phyloP scores from a whole-genome alignment of 768 basidiomycete genomes.

The Panaeolus cyanescens region DNA sequence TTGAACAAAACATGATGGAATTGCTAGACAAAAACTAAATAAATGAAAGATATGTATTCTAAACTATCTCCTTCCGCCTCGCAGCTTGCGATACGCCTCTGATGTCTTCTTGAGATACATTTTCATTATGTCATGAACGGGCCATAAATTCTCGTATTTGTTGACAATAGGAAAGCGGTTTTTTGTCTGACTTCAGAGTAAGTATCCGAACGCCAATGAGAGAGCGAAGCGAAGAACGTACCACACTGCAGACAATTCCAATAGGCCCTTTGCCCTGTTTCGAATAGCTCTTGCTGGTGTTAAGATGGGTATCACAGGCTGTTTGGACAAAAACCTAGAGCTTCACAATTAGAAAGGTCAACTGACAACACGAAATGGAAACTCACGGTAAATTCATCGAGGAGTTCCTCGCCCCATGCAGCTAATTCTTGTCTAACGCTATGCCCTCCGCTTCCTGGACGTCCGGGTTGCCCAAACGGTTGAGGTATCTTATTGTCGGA shows the following conservation, averaged over 20 bases:
- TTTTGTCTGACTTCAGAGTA: background rate
- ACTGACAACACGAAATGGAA: background rate
- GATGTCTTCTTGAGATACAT: constrained; percentile 4
- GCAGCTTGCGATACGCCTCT: background rate
- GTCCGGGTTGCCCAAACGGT: background rate
- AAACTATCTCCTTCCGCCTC: no score
- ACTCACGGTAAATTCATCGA: background rate
- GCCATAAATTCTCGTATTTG: constrained; percentile 5
- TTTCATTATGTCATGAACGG: constrained; percentile 5
- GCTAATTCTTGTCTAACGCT: background rate
- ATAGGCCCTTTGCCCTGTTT: background rate
- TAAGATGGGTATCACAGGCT: background rate
- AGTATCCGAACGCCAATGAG: background rate
- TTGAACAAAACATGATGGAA: no score
- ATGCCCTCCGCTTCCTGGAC: background rate
- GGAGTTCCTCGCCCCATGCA: background rate
- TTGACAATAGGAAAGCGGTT: background rate
- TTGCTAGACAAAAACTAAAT: no score
- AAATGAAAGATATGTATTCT: no score
- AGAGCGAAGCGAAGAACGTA: background rate
- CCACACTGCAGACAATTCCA: background rate
- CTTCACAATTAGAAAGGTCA: background rate
- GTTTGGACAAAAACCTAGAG: background rate
- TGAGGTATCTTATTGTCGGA: background rate
- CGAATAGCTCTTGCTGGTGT: background rate